Percentiles rank a stretch among this genome's conserved stretches.
Evolutionary conservation across 139 green algal species (phyloP).

Genomic region (Chlamydomonas sphaeroides): DNA sequence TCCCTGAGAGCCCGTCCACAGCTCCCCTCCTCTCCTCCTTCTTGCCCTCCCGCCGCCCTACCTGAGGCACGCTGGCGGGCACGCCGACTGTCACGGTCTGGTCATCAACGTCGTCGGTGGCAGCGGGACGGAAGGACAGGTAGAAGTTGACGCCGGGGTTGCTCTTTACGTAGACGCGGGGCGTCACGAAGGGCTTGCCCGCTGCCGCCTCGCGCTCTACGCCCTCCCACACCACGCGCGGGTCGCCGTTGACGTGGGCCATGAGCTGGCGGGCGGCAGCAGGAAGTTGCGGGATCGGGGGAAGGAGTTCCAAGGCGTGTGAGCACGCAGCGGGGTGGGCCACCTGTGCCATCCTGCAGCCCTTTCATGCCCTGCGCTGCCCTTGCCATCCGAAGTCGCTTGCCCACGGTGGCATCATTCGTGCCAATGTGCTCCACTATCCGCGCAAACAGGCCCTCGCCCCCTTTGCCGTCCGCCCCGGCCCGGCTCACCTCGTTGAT

Average conservation of each 20-base stretch:
- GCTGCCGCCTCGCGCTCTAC: slow-evolving; percentile 35
- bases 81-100: slow-evolving; percentile 35
- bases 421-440: too few species aligned
- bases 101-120: slow-evolving; percentile 22
- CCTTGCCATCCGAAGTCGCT: too few species aligned
- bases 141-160: slow-evolving; percentile 37
- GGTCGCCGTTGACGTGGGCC: slow-evolving; percentile 33
- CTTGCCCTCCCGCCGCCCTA: background rate
- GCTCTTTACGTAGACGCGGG: slow-evolving; percentile 12
- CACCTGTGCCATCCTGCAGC: too few species aligned
- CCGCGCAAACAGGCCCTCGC: too few species aligned
- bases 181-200: slow-evolving; percentile 42
- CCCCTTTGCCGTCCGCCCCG: too few species aligned
- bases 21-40: too few species aligned
- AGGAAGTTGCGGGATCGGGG: too few species aligned
- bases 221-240: slow-evolving; percentile 29
- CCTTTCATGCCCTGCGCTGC: too few species aligned
- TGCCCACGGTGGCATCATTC: too few species aligned
- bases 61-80: slow-evolving; percentile 42
- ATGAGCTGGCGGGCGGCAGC: slow-evolving; percentile 17
- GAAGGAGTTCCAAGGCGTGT: too few species aligned
- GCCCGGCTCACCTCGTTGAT: slow-evolving; percentile 34
- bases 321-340: too few species aligned
- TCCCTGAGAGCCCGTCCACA: too few species aligned
- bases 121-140: slow-evolving; percentile 36